A percentile compares a stretch with the other conserved stretches of the same genome.
Evolutionary conservation across 2,329 filamentous ascomycete species (phyloP).

Genomic region (Biscogniauxia sp.): DNA sequence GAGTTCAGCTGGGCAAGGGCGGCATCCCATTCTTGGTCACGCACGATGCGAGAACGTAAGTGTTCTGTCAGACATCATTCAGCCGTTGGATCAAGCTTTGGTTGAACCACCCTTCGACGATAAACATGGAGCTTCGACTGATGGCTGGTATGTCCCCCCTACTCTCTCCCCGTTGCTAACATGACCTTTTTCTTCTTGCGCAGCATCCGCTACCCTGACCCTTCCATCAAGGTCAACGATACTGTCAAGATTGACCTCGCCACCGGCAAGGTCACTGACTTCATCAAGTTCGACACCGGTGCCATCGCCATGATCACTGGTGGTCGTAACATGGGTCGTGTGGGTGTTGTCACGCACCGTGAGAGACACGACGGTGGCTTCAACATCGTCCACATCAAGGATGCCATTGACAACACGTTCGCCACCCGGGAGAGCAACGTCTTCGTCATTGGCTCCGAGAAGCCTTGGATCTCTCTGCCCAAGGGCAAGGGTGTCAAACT

Average conservation of each 20-base stretch:
- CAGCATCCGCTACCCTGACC: constrained; percentile 99
- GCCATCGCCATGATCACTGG: constrained; percentile 97
- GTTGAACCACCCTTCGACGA: constrained; percentile 51
- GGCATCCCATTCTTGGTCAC: constrained; percentile 99
- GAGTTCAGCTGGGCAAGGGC: constrained; percentile 97
- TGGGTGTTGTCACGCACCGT: constrained; percentile 99
- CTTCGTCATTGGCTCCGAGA: constrained; percentile 97
- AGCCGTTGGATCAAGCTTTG: constrained; percentile 99
- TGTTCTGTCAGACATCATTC: constrained; percentile 93
- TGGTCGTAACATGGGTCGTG: constrained; percentile 99
- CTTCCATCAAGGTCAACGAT: constrained; percentile 99
- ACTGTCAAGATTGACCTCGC: constrained; percentile 98
- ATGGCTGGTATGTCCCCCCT: constrained; percentile 54
- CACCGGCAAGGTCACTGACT: constrained; percentile 97
- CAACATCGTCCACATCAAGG: constrained; percentile 99
- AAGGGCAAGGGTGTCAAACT: constrained; percentile 99
- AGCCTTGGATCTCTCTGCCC: constrained; percentile 98
- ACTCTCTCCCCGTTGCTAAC: constrained; percentile 39
- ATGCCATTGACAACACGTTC: constrained; percentile 99
- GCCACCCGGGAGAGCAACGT: constrained; percentile 99
- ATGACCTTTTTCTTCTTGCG: constrained; percentile 12
- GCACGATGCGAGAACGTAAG: constrained; percentile 99
- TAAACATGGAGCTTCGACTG: constrained; percentile 39
- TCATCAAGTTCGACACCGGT: constrained; percentile 98
- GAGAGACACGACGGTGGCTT: constrained; percentile 99